Percentiles rank a stretch among this genome's conserved stretches.
Evolutionary conservation across 176 grass and related monocot species (phyloP).

Genomic region (Miscanthus lutarioriparius): DNA sequence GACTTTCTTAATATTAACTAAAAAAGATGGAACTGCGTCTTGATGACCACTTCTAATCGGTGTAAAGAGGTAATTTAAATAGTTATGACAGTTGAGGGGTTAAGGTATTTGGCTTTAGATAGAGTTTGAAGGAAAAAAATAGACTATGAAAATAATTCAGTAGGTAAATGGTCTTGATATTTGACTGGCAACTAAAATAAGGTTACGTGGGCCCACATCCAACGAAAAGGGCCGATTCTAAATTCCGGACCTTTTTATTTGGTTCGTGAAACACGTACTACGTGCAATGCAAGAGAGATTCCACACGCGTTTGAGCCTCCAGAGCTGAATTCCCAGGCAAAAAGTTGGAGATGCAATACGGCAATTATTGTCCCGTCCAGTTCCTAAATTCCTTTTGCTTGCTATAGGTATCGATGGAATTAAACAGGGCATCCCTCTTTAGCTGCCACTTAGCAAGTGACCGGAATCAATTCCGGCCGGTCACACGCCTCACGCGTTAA

Average conservation of each 20-base stretch:
- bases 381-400: constrained; percentile 18
- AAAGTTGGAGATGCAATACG: background rate
- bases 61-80: too few species aligned
- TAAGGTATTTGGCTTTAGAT: too few species aligned
- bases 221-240: background rate
- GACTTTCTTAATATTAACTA: too few species aligned
- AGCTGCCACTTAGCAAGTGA: background rate
- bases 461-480: background rate
- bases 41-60: too few species aligned
- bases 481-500: background rate
- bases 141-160: too few species aligned
- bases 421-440: background rate
- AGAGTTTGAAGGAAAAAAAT: too few species aligned
- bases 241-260: background rate
- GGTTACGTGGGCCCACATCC: background rate
- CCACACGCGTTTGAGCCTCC: background rate
- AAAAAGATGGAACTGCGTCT: too few species aligned
- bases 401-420: constrained; percentile 24
- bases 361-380: background rate
- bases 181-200: background rate
- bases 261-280: background rate
- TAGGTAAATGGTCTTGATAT: background rate
- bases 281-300: background rate
- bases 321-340: background rate
- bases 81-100: too few species aligned